phyloP scores from a whole-genome alignment of 495 filamentous ascomycete species.

The Podospora pseudocomata region DNA sequence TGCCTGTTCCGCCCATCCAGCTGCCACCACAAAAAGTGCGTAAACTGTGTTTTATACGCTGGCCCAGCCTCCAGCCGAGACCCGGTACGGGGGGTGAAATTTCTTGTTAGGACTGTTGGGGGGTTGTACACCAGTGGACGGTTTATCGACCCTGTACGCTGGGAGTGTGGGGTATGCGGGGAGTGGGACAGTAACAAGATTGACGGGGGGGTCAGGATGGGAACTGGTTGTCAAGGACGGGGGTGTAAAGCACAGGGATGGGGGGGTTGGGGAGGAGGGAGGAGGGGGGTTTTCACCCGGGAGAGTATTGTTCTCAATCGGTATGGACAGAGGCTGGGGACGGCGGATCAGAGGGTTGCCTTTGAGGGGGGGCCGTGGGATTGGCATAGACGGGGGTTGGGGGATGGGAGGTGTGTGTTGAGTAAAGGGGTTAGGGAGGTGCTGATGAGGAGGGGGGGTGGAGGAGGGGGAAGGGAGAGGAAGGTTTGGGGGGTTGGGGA shows the following conservation, averaged over 20 bases:
- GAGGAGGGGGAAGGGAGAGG: not conserved
- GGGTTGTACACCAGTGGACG: slow-evolving; percentile 23
- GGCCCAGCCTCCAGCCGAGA: slow-evolving; percentile 7
- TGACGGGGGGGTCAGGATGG: not conserved
- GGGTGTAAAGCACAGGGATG: not conserved
- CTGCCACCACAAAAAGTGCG: slow-evolving; percentile 24
- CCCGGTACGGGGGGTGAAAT: slow-evolving; percentile 6
- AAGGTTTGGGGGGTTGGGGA: slow-evolving; percentile 24
- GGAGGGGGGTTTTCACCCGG: slow-evolving; percentile 9
- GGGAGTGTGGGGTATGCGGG: slow-evolving; percentile 29
- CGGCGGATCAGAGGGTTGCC: slow-evolving; percentile 26
- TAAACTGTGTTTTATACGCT: slow-evolving; percentile 22
- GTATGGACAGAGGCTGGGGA: slow-evolving; percentile 31
- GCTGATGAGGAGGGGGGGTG: slow-evolving; percentile 13
- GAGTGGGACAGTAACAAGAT: slow-evolving; percentile 30
- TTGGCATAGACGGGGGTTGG: slow-evolving; percentile 27
- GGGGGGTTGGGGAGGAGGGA: not conserved
- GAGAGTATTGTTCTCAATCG: slow-evolving; percentile 28
- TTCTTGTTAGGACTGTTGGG: slow-evolving; percentile 23
- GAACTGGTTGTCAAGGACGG: not conserved
- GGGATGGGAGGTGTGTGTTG: slow-evolving; percentile 20
- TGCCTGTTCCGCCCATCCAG: slow-evolving; percentile 18
- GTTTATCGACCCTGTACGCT: slow-evolving; percentile 28
- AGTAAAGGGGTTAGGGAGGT: slow-evolving; percentile 16
- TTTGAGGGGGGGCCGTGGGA: slow-evolving; percentile 28